Evolutionary conservation across 2,329 filamentous ascomycete species (phyloP).

Genomic region (Phialophora macrospora): DNA sequence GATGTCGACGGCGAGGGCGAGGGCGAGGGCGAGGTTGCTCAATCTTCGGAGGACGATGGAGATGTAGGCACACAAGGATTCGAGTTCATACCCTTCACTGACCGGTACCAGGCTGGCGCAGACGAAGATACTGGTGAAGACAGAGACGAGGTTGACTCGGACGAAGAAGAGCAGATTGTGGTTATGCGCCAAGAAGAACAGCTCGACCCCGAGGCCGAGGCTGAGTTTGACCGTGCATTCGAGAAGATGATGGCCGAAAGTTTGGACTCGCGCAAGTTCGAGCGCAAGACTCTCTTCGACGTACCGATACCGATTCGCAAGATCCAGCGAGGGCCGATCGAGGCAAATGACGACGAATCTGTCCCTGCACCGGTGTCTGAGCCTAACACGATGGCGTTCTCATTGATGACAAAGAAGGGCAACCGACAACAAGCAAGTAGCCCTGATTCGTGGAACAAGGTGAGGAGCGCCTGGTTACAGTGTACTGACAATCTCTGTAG

Average conservation of each 20-base stretch:
- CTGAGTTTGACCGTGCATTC: constrained; percentile 96
- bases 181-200: constrained; percentile 90
- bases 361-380: constrained; percentile 30
- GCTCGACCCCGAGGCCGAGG: constrained; percentile 89
- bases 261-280: constrained; percentile 91
- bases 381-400: constrained; percentile 87
- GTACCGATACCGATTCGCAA: constrained; percentile 92
- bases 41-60: constrained; percentile 56
- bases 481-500: constrained; percentile 52
- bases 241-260: constrained; percentile 99
- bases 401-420: constrained; percentile 90
- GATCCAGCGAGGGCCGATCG: constrained; percentile 63
- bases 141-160: constrained; percentile 54
- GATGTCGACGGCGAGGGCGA: constrained; percentile 67
- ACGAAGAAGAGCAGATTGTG: constrained; percentile 85
- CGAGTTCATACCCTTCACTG: constrained; percentile 17
- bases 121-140: constrained; percentile 51
- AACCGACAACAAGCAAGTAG: constrained; percentile 83
- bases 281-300: constrained; percentile 92
- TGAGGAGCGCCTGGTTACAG: background rate
- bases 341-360: constrained; percentile 45
- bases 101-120: constrained; percentile 44
- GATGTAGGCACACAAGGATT: constrained; percentile 43
- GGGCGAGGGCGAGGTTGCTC: constrained; percentile 55
- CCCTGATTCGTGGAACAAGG: background rate